phyloP scores from a whole-genome alignment of 805 yeast species.

The Dipodascopsis uninucleata region DNA sequence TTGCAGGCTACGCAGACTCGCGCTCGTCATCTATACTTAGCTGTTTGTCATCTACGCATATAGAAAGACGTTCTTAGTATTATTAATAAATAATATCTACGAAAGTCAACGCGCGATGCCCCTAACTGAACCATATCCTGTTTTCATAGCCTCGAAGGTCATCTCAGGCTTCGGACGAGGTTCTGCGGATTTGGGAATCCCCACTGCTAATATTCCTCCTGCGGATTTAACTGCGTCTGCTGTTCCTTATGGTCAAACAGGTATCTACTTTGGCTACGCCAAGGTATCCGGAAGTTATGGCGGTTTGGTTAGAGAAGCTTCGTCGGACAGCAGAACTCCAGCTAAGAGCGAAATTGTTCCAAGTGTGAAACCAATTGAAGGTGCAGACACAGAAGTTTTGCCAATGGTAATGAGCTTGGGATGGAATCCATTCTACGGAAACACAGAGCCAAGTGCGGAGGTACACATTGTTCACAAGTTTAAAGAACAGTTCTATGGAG shows the following conservation, averaged over 20 bases:
- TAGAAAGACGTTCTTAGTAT: no score
- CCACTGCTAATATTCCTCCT: constrained; percentile 49
- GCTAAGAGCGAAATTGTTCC: constrained; percentile 53
- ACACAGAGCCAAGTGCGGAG: constrained; percentile 74
- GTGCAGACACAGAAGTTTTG: constrained; percentile 39
- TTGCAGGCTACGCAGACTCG: no score
- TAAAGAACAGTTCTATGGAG: constrained; percentile 70
- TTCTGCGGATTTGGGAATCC: constrained; percentile 86
- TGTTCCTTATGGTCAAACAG: constrained; percentile 49
- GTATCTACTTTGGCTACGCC: constrained; percentile 88
- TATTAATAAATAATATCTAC: no score
- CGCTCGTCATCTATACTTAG: no score
- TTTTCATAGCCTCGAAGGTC: constrained; percentile 40
- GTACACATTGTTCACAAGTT: constrained; percentile 80
- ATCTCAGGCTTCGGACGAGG: constrained; percentile 94
- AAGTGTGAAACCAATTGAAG: constrained; percentile 48
- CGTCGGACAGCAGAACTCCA: constrained; percentile 4
- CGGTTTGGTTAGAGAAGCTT: constrained; percentile 26
- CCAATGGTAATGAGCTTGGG: constrained; percentile 97
- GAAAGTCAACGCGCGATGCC: no score
- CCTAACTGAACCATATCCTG: constrained; percentile 39
- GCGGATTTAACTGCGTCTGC: constrained; percentile 51
- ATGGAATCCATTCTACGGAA: constrained; percentile 87
- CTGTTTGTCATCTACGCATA: no score
- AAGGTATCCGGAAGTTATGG: constrained; percentile 33